phyloP scores from a whole-genome alignment of 2,329 filamentous ascomycete genomes.

The Aspergillus uvarum region DNA sequence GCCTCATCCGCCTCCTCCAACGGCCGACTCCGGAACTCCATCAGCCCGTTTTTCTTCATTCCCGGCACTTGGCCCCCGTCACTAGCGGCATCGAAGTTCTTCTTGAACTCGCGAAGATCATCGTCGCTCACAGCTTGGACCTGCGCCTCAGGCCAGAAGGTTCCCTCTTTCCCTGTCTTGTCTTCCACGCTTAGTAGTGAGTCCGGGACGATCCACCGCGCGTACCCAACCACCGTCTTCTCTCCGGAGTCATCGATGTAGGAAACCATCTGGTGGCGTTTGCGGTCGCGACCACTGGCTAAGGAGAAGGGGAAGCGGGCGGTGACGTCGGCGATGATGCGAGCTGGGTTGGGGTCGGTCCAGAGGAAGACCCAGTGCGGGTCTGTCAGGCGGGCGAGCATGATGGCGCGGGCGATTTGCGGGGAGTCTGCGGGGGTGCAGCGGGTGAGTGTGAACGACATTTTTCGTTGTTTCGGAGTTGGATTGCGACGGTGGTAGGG shows the following conservation, averaged over 20 bases:
- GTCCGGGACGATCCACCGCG: background rate
- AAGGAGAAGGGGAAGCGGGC: background rate
- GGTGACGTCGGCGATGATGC: background rate
- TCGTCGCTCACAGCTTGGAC: background rate
- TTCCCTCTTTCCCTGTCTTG: background rate
- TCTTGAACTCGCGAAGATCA: background rate
- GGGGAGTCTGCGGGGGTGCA: background rate
- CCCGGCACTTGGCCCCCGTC: background rate
- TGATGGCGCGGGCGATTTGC: background rate
- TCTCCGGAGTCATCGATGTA: too few species aligned
- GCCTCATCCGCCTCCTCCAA: background rate
- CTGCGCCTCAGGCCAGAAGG: background rate
- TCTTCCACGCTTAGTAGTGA: background rate
- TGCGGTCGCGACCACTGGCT: background rate
- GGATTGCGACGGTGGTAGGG: too few species aligned
- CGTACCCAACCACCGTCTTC: background rate
- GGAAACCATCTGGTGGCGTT: background rate
- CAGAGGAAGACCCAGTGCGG: slow-evolving; percentile 5
- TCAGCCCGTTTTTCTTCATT: background rate
- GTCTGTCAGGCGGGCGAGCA: slow-evolving; percentile 4
- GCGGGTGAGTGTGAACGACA: background rate
- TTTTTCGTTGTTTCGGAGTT: too few species aligned
- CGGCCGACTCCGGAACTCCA: background rate
- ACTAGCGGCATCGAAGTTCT: background rate
- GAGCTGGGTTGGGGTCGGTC: background rate